Conservation (phyloP, 177 flowering plant species). For the Tripterygium wilfordii region DNA sequence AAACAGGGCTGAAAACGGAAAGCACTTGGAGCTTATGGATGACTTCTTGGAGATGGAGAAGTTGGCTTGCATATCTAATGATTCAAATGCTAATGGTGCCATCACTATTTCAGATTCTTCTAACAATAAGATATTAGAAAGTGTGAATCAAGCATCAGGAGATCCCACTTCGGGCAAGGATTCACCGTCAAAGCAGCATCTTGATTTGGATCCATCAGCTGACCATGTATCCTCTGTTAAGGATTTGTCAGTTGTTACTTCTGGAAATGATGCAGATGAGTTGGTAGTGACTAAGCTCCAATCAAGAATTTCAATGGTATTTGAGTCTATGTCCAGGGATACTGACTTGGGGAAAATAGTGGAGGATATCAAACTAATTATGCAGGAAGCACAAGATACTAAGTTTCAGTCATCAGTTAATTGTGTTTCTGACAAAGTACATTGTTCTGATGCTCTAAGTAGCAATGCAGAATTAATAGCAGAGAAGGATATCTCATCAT, state of each 20-base stretch:
- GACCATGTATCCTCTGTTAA: constrained; percentile 10
- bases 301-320: constrained; percentile 40
- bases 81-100: constrained; percentile 49
- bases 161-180: constrained; percentile 21
- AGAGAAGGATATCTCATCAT: constrained; percentile 24
- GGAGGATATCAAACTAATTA: constrained; percentile 44
- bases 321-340: constrained; percentile 50
- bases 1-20: constrained; percentile 40
- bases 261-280: constrained; percentile 17
- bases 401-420: constrained; percentile 26
- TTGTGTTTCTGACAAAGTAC: constrained; percentile 24
- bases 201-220: constrained; percentile 9
- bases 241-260: constrained; percentile 7
- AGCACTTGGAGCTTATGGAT: constrained; percentile 80
- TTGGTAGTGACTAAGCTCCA: constrained; percentile 35
- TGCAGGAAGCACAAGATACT: constrained; percentile 40
- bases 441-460: constrained; percentile 24
- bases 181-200: constrained; percentile 16
- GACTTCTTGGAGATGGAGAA: constrained; percentile 99
- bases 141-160: constrained; percentile 13
- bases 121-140: constrained; percentile 22
- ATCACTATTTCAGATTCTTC: constrained; percentile 25
- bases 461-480: constrained; percentile 21
- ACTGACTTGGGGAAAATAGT: constrained; percentile 40
- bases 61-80: constrained; percentile 58